phyloP scores from a whole-genome alignment of 2,329 filamentous ascomycete species.

The Xylariaceae sp. region DNA sequence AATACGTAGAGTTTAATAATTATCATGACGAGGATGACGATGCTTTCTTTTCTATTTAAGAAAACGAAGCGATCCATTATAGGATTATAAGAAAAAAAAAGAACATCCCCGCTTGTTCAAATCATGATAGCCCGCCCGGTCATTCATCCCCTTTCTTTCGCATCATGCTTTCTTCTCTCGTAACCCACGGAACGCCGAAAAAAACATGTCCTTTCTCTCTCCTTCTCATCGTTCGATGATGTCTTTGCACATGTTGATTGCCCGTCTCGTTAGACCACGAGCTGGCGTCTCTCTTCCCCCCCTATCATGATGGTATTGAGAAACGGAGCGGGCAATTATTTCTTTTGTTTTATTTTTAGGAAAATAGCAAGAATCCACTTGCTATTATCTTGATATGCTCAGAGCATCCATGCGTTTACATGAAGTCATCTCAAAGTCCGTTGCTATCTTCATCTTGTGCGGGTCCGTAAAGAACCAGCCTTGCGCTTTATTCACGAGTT shows the following conservation, averaged over 20 bases:
- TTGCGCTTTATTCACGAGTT: slow-evolving; percentile 69
- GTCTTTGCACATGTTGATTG: slow-evolving; percentile 1
- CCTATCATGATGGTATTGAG: neutral
- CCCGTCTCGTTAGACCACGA: neutral
- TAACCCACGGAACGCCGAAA: slow-evolving; percentile 12
- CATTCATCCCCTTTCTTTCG: neutral
- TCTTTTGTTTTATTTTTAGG: no score
- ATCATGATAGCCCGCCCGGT: neutral
- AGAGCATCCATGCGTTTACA: slow-evolving; percentile 48
- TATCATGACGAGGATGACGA: neutral
- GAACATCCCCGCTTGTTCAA: neutral
- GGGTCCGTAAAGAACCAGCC: slow-evolving; percentile 84
- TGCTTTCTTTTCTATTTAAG: neutral
- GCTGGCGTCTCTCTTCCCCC: neutral
- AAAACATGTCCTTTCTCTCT: slow-evolving; percentile 4
- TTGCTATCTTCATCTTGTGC: slow-evolving; percentile 69
- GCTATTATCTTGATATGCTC: slow-evolving; percentile 29
- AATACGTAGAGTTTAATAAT: neutral
- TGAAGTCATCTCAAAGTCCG: slow-evolving; percentile 45
- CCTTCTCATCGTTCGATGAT: neutral
- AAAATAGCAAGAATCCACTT: neutral
- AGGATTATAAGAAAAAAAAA: neutral
- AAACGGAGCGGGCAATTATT: neutral
- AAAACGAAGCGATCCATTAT: neutral
- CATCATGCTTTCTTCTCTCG: slow-evolving; percentile 1